Evolutionary conservation across 1,139 yeast species (phyloP).

Genomic region (Blastobotrys arbuscula): DNA sequence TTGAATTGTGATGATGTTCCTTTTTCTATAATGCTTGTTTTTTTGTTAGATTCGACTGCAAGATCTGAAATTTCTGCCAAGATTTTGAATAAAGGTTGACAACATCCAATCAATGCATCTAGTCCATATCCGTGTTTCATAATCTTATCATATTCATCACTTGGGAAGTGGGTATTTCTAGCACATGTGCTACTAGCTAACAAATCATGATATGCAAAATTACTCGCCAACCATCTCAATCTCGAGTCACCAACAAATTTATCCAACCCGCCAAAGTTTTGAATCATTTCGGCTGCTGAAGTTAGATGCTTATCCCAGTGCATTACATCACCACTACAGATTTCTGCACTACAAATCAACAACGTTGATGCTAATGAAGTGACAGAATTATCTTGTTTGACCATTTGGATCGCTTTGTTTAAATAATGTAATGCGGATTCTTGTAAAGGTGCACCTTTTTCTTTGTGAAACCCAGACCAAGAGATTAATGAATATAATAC

Average conservation of each 20-base stretch:
- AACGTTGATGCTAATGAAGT: constrained; percentile 59
- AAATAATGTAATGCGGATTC: constrained; percentile 35
- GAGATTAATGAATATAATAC: constrained; percentile 66
- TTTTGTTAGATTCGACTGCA: constrained; percentile 39
- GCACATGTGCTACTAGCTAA: constrained; percentile 49
- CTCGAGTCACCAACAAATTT: constrained; percentile 49
- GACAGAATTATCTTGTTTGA: constrained; percentile 21
- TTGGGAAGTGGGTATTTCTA: constrained; percentile 32
- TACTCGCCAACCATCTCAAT: constrained; percentile 70
- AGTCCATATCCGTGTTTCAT: constrained; percentile 37
- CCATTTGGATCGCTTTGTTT: constrained; percentile 30
- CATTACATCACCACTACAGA: constrained; percentile 28
- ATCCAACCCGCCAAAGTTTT: constrained; percentile 27
- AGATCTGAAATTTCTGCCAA: constrained; percentile 66
- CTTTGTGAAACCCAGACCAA: constrained; percentile 70
- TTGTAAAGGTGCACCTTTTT: constrained; percentile 35
- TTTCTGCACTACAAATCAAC: constrained; percentile 41
- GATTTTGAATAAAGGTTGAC: constrained; percentile 57
- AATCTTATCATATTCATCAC: constrained; percentile 47
- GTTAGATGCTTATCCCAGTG: constrained; percentile 29
- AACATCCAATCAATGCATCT: constrained; percentile 69
- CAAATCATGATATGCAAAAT: constrained; percentile 77
- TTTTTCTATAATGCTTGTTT: not conserved
- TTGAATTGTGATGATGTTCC: not conserved
- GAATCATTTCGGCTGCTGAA: constrained; percentile 26